phyloP scores from a whole-genome alignment of 1,284 basidiomycete genomes.

The Puccinia hordei region DNA sequence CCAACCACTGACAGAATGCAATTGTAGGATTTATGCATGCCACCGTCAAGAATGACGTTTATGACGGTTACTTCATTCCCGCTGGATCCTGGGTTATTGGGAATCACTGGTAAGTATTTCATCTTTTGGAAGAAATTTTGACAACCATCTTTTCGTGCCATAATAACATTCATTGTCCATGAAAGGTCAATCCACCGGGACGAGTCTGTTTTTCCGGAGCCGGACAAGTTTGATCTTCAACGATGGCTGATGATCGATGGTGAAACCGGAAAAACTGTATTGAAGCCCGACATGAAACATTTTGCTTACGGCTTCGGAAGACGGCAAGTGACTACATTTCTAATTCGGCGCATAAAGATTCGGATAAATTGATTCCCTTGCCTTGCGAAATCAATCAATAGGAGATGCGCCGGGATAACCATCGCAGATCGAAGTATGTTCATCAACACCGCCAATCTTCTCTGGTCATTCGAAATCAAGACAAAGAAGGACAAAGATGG shows the following conservation, averaged over 20 bases:
- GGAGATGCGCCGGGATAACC: conserved; percentile 67
- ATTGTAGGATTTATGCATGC: conserved; percentile 43
- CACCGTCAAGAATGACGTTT: conserved; percentile 43
- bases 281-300: conserved; percentile 40
- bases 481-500: conserved; percentile 32
- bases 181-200: conserved; percentile 51
- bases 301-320: conserved; percentile 50
- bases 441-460: conserved; percentile 47
- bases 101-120: conserved; percentile 52
- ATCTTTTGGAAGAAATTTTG: background rate
- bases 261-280: conserved; percentile 16
- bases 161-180: background rate
- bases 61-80: conserved; percentile 53
- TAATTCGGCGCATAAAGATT: background rate
- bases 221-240: conserved; percentile 33
- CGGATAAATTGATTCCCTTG: background rate
- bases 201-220: conserved; percentile 43
- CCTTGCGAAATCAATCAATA: conserved; percentile 64
- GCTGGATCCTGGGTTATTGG: conserved; percentile 53
- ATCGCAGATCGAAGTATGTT: conserved; percentile 61
- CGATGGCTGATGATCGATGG: conserved; percentile 41
- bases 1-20: conserved; percentile 12
- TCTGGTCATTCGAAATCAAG: conserved; percentile 42
- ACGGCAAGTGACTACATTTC: conserved; percentile 25
- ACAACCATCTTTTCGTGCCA: background rate